A percentile compares a stretch with the other conserved stretches of the same genome.
phyloP scores from a whole-genome alignment of 805 yeast genomes.

The Brettanomyces custersianus region DNA sequence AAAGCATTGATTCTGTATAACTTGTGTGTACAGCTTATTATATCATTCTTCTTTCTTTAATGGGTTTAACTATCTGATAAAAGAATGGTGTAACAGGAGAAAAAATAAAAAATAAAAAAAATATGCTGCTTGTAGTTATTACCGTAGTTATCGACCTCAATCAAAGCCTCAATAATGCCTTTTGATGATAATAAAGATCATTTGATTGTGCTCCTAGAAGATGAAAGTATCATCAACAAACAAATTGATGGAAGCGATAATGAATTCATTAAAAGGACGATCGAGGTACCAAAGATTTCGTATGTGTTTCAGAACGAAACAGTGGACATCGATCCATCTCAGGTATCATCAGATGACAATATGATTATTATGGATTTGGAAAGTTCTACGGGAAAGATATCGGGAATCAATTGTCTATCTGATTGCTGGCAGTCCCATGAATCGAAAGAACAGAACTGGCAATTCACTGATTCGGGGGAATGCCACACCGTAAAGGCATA shows the following conservation, averaged over 20 bases:
- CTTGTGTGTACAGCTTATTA: constrained; percentile 7
- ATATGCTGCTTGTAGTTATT: neutral
- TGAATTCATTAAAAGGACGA: neutral
- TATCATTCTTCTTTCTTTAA: neutral
- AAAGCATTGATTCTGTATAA: too few relatives aligned
- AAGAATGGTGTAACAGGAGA: neutral
- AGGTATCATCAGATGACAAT: constrained; percentile 1
- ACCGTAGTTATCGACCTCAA: too few relatives aligned
- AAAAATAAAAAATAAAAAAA: neutral
- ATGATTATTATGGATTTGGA: constrained; percentile 3
- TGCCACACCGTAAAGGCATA: neutral
- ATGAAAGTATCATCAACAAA: neutral
- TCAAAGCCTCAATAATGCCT: neutral
- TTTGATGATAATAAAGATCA: neutral
- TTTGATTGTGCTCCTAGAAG: neutral
- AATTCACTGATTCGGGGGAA: constrained; percentile 6
- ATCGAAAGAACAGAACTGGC: constrained; percentile 5
- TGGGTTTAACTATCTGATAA: neutral
- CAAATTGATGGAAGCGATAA: neutral
- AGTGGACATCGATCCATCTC: constrained; percentile 1
- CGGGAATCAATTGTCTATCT: constrained; percentile 6
- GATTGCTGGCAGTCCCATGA: constrained; percentile 7
- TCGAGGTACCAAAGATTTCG: neutral
- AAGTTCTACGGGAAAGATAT: neutral
- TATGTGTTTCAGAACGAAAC: constrained; percentile 1